Evolutionary conservation across 2,329 filamentous ascomycete species (phyloP), one percentile per base, ranked within the genome.

Genomic region (Sclerotiophoma versabilis): DNA sequence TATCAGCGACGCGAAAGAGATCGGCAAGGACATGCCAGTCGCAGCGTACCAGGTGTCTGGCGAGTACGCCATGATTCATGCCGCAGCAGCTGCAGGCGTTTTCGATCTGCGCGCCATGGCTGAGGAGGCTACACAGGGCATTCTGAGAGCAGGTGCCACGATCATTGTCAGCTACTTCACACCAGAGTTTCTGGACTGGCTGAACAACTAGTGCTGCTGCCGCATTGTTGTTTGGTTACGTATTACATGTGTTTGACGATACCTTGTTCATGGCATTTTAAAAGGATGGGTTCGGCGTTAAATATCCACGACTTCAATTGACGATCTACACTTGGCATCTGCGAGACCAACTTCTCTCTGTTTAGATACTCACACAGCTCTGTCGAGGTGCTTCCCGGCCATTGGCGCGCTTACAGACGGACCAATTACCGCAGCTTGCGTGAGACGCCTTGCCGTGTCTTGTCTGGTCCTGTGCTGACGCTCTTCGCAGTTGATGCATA

Each of bases 31-130:
- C 75, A 83, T 98, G 75, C 95, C 95, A 2, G 84, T 99, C 29
- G 93, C 95, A 1, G 93, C 95, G 19, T 99, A 99, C 76, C 95
- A 99, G 75, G 95, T 99, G 54, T 95, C 90, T 68, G 95, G 95
- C 64, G 95, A 99, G 79, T 99, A 89, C 72, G 93, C 95, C 61
- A 98, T 98, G 95, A 95, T 99, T 46, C 92, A 97, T 71, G 95
- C 95, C 0, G 95, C 85, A 17, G 95, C 95, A 42, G 96, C 96
- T 75, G 93, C 95, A 1, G 95, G 95, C 4, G 95, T 99, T 3
- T 99, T 98, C 71, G 93, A 97, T 73, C 80, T 98, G 71, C 95
- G 93, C 80, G 81, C 88, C 4, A 97, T 97, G 91, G 95, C 92
- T 0, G 93, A 96, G 66, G 95, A 99, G 80, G 89, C 91, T 54